A percentile compares a stretch with the other conserved stretches of the same genome.
phyloP scores from a whole-genome alignment of 768 basidiomycete species.

The Terana coerulea region DNA sequence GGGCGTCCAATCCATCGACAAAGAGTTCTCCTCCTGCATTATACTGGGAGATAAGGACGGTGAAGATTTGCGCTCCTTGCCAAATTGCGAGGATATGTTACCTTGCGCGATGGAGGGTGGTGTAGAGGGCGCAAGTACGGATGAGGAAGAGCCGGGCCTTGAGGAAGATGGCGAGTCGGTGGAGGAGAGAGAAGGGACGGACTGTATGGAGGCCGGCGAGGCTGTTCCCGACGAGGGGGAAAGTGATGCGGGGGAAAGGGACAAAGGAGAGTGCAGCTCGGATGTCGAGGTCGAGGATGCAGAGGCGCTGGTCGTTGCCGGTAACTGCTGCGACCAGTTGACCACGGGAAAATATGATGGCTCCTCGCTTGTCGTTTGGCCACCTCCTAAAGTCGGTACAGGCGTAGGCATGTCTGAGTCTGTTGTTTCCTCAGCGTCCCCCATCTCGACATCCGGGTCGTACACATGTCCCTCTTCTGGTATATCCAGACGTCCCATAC shows the following conservation, averaged over 20 bases:
- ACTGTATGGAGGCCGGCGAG: constrained; percentile 5
- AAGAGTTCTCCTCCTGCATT: too few relatives aligned
- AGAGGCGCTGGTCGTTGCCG: background rate
- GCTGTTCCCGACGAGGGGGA: constrained; percentile 4
- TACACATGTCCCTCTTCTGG: constrained; percentile 17
- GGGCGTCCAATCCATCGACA: too few relatives aligned
- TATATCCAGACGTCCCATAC: constrained; percentile 70
- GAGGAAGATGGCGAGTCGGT: background rate
- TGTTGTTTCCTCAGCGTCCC: constrained; percentile 4
- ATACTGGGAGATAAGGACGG: background rate
- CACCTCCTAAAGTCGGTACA: background rate
- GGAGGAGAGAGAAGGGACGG: constrained; percentile 7
- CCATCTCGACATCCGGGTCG: background rate
- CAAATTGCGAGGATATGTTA: background rate
- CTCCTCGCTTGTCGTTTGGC: background rate
- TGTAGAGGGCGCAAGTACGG: background rate
- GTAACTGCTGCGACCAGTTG: background rate
- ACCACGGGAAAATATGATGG: constrained; percentile 16
- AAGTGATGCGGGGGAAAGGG: constrained; percentile 8
- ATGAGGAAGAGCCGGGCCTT: constrained; percentile 10
- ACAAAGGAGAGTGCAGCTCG: background rate
- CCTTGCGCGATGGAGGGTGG: background rate
- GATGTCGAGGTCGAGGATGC: background rate
- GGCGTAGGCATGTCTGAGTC: constrained; percentile 17
- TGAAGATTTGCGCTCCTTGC: background rate